A percentile compares a stretch with the other conserved stretches of the same genome.
Evolutionary conservation across 73 alveolate species (phyloP).

Genomic region (Paramecium octaurelia): DNA sequence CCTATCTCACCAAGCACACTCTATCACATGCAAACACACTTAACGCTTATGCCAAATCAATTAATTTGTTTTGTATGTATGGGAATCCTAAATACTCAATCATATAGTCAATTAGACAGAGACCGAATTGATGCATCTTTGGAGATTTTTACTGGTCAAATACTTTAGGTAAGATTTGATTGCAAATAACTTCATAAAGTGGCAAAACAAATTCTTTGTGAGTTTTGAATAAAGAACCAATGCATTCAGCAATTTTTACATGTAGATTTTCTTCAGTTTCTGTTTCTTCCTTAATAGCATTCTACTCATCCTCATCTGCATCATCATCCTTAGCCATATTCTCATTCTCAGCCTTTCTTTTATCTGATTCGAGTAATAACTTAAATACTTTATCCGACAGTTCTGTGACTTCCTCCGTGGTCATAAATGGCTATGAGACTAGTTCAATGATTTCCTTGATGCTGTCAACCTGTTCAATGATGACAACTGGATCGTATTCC

Average conservation of each 20-base stretch:
- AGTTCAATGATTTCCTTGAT: slow-evolving; percentile 64
- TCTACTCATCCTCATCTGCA: slow-evolving; percentile 74
- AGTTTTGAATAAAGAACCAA: slow-evolving; percentile 83
- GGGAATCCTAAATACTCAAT: slow-evolving; percentile 90
- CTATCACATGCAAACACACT: slow-evolving; percentile 67
- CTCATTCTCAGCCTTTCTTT: slow-evolving; percentile 71
- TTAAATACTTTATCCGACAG: slow-evolving; percentile 63
- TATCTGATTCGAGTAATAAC: slow-evolving; percentile 67
- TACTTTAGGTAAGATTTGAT: slow-evolving; percentile 57
- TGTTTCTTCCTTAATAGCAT: slow-evolving; percentile 75
- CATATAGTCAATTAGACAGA: slow-evolving; percentile 92
- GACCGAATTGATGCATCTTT: slow-evolving; percentile 83
- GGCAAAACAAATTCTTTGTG: slow-evolving; percentile 62
- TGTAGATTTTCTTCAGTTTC: slow-evolving; percentile 78
- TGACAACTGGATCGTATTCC: slow-evolving; percentile 79
- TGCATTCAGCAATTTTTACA: slow-evolving; percentile 74
- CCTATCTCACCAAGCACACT: slow-evolving; percentile 84
- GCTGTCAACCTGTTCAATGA: slow-evolving; percentile 67
- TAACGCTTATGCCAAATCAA: neutral
- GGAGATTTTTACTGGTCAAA: slow-evolving; percentile 43
- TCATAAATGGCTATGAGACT: slow-evolving; percentile 50
- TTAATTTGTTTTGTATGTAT: slow-evolving; percentile 64
- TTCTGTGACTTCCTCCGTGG: slow-evolving; percentile 56
- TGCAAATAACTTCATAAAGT: slow-evolving; percentile 33
- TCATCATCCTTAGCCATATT: slow-evolving; percentile 71